Conservation (phyloP, 192 early-diverging fungal species). For the Backusella liffmaniae region DNA sequence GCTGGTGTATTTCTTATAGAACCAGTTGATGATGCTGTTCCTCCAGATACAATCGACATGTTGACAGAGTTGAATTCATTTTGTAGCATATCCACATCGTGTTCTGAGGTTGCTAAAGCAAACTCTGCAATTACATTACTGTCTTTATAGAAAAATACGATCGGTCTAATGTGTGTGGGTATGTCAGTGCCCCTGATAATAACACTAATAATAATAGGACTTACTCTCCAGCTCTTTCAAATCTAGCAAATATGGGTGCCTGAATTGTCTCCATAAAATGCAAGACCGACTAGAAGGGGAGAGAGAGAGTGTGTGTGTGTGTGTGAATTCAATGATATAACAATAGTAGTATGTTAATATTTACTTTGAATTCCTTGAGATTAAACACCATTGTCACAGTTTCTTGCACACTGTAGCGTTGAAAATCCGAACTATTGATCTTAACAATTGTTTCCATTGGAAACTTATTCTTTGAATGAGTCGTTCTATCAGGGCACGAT, state of each 20-base stretch:
- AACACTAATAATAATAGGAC: not conserved
- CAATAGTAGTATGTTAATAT: not conserved
- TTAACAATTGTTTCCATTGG: not conserved
- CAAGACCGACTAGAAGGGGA: not conserved
- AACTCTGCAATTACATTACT: not conserved
- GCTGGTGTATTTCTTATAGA: not conserved
- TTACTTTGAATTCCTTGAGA: not conserved
- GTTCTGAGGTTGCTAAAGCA: not conserved
- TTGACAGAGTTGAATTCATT: not conserved
- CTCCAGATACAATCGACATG: not conserved
- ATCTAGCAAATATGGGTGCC: not conserved
- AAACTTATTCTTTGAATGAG: not conserved
- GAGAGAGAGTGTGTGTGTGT: not conserved
- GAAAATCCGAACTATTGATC: not conserved
- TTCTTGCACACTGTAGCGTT: not conserved
- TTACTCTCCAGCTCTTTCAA: not conserved
- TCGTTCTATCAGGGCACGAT: not conserved
- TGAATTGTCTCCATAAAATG: not conserved
- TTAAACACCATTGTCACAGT: not conserved
- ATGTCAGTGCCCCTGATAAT: not conserved
- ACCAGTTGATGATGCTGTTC: not conserved
- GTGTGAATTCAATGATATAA: not conserved
- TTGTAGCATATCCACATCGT: not conserved
- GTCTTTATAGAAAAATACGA: not conserved
- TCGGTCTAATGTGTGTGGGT: not conserved